Base-by-base conservation (phyloP, 192 early-diverging fungal species). In the Mortierella antarctica region DNA sequence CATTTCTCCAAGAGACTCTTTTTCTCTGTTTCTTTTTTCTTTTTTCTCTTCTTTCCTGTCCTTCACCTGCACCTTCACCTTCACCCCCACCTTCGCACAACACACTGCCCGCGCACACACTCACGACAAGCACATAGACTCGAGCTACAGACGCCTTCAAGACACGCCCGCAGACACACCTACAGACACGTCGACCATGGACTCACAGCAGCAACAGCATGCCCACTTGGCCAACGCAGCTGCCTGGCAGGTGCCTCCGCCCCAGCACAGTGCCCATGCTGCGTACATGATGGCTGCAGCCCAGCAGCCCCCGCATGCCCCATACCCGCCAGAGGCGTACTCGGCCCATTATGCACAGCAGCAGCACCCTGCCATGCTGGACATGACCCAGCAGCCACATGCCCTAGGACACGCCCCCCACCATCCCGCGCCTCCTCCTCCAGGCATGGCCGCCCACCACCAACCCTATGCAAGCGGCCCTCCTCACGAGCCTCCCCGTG, bases 141-240 rank as follows among this genome's bases (percentile, higher is more conserved):
- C 31, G 57, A 59, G 17, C 23, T 17, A 40, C 57, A 59, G 23
- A 23, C 31, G 8, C 54, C 1, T 1, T 4, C 17, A 51, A 11
- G 50, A 4, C 50, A 51, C 50, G 1, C 17, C 50, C 11, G 50
- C 50, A 51, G 17, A n/a, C 8, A 55, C n/a, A 15, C 54, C 54
- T 55, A 8, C 11, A 20, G 9, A 31, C 31, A 31, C 31, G 9
- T 41, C 55, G 11, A 7, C 18, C 58, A 67, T 68, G 66, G 65
- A 76, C 48, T 52, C 66, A 13, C 71, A 73, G 46, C 74, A 76
- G 48, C 73, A 75, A 23, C 73, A 75, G 57, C 66, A 76, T 44
- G 66, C 74, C 40, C 71, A 73, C 23, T 10, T 73, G 21, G 55
- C 66, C 44, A 45, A 40, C 17, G 15, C 62, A 15, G 47, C 62